Evolutionary conservation across 2,329 filamentous ascomycete genomes (phyloP).

Genomic region (Talaromyces funiculosus): DNA sequence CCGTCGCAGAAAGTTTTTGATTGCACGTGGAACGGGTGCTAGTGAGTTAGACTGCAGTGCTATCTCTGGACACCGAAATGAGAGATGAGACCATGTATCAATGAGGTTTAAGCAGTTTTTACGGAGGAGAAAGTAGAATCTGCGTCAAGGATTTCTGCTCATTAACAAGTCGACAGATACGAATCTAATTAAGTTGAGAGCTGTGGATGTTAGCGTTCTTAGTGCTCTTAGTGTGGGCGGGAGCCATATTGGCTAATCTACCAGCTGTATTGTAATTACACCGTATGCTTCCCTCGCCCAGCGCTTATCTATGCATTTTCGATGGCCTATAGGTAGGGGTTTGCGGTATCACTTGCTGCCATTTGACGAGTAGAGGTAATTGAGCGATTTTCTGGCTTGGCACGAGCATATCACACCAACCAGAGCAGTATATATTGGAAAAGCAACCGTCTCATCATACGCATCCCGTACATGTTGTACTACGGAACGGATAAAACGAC

Average conservation of each 20-base stretch:
- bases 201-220: background rate
- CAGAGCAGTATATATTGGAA: background rate
- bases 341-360: background rate
- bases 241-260: background rate
- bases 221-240: background rate
- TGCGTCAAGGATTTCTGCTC: background rate
- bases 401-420: background rate
- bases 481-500: background rate
- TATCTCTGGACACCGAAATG: no score
- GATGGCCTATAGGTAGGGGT: background rate
- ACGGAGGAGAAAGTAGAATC: background rate
- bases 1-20: background rate
- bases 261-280: background rate
- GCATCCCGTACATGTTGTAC: background rate
- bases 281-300: background rate
- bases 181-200: background rate
- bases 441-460: background rate
- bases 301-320: background rate
- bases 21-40: constrained; percentile 1
- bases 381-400: background rate
- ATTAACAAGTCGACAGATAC: background rate
- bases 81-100: no score
- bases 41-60: no score
- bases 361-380: background rate
- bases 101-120: no score